Percentiles rank a stretch among this genome's conserved stretches.
Evolutionary conservation across 2,329 filamentous ascomycete species (phyloP).

Genomic region (Trichoderma sp.): DNA sequence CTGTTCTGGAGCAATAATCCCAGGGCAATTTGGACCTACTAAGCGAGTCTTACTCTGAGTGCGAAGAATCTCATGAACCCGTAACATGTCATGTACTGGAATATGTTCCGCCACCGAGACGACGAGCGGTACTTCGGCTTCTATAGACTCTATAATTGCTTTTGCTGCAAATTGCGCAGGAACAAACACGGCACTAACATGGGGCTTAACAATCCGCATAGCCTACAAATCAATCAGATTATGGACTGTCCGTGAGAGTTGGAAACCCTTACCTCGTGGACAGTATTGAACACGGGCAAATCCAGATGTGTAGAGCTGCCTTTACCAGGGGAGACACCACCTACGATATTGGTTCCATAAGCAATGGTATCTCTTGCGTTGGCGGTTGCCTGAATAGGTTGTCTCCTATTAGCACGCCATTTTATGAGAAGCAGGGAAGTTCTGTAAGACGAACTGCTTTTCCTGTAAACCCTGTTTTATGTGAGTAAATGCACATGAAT

Average conservation of each 20-base stretch:
- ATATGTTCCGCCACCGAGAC: conserved; percentile 81
- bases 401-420: background rate
- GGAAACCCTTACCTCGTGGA: conserved; percentile 34
- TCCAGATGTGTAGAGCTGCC: conserved; percentile 38
- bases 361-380: conserved; percentile 43
- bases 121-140: conserved; percentile 75
- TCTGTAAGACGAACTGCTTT: conserved; percentile 35
- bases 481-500: background rate
- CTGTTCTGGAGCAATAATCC: conserved; percentile 73
- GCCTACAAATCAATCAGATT: conserved; percentile 33
- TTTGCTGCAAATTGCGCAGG: conserved; percentile 65
- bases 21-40: conserved; percentile 79
- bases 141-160: conserved; percentile 74
- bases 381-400: conserved; percentile 36
- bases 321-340: conserved; percentile 43
- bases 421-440: background rate
- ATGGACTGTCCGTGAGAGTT: background rate
- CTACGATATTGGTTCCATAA: conserved; percentile 43
- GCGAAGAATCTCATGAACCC: conserved; percentile 67
- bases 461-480: conserved; percentile 40
- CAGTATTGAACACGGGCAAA: conserved; percentile 41
- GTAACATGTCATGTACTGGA: conserved; percentile 74
- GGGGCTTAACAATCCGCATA: conserved; percentile 34
- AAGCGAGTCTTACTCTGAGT: conserved; percentile 72
- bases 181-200: conserved; percentile 18